A percentile compares a stretch with the other conserved stretches of the same genome.
phyloP scores from a whole-genome alignment of 2,329 filamentous ascomycete genomes.

The Aspergillus arachidicola region DNA sequence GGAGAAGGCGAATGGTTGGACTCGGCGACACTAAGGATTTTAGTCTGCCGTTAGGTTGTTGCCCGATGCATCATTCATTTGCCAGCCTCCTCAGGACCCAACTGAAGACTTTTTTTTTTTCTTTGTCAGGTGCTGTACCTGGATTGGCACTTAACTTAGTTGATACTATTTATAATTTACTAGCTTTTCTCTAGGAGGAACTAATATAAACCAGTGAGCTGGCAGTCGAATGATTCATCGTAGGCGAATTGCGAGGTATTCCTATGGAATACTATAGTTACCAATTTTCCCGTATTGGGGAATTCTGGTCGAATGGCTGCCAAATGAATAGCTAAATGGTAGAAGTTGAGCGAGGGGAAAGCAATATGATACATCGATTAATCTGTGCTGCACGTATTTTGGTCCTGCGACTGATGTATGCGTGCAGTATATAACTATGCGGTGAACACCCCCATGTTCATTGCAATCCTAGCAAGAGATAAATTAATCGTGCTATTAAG shows the following conservation, averaged over 20 bases:
- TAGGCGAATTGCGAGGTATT: not conserved
- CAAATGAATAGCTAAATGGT: not conserved
- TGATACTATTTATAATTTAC: not conserved
- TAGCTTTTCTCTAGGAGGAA: not conserved
- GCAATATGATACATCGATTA: not conserved
- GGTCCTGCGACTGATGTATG: not conserved
- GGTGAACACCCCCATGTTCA: not conserved
- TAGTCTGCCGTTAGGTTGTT: not conserved
- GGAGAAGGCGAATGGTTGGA: not conserved
- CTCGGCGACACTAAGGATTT: not conserved
- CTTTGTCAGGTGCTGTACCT: not conserved
- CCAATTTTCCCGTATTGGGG: not conserved
- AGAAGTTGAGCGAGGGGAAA: not conserved
- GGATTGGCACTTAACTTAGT: not conserved
- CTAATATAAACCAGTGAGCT: not conserved
- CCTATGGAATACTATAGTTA: not conserved
- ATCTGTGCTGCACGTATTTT: not conserved
- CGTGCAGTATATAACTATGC: not conserved
- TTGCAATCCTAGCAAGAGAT: not conserved
- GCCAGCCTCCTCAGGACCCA: slow-evolving; percentile 4
- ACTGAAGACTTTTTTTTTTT: not conserved
- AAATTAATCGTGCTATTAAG: not conserved
- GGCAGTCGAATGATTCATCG: not conserved
- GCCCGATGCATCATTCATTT: slow-evolving; percentile 2
- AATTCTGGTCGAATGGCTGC: too few species aligned